Evolutionary conservation across 2,329 filamentous ascomycete species (phyloP).

Genomic region (Hortaea werneckii): DNA sequence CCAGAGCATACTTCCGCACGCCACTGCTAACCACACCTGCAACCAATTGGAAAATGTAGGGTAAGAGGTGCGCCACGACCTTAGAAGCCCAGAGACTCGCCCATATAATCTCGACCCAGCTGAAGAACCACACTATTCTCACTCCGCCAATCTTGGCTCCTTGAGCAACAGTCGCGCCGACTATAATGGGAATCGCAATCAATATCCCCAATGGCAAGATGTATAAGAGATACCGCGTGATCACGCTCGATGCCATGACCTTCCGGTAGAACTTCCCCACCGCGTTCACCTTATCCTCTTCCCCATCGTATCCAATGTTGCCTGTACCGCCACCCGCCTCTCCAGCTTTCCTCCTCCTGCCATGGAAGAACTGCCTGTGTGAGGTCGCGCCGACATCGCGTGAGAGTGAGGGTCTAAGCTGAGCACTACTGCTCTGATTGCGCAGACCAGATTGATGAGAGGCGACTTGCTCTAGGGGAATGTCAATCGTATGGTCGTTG

Average conservation of each 20-base stretch:
- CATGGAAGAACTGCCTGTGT: slow-evolving; percentile 28
- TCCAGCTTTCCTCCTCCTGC: slow-evolving; percentile 23
- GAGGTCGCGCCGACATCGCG: slow-evolving; percentile 14
- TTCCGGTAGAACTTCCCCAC: slow-evolving; percentile 53
- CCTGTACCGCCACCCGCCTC: slow-evolving; percentile 19
- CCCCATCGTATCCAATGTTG: slow-evolving; percentile 29
- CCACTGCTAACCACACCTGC: slow-evolving; percentile 55
- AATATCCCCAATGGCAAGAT: slow-evolving; percentile 47
- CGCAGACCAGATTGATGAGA: slow-evolving; percentile 33
- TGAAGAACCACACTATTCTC: slow-evolving; percentile 50
- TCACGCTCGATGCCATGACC: slow-evolving; percentile 51
- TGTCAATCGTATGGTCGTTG: slow-evolving; percentile 49
- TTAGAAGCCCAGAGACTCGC: slow-evolving; percentile 49
- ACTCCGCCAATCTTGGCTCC: slow-evolving; percentile 43
- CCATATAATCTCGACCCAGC: slow-evolving; percentile 57
- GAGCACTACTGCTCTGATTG: slow-evolving; percentile 28
- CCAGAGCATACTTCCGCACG: slow-evolving; percentile 52
- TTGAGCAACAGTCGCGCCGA: slow-evolving; percentile 39
- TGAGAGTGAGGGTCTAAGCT: slow-evolving; percentile 16
- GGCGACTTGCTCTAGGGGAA: slow-evolving; percentile 48
- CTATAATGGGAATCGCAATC: slow-evolving; percentile 54
- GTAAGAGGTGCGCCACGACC: slow-evolving; percentile 48
- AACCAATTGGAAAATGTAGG: slow-evolving; percentile 50
- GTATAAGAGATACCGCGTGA: slow-evolving; percentile 55
- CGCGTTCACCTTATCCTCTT: slow-evolving; percentile 46